A percentile compares a stretch with the other conserved stretches of the same genome.
phyloP scores from a whole-genome alignment of 805 yeast species.

The Dipodascopsis uninucleata region DNA sequence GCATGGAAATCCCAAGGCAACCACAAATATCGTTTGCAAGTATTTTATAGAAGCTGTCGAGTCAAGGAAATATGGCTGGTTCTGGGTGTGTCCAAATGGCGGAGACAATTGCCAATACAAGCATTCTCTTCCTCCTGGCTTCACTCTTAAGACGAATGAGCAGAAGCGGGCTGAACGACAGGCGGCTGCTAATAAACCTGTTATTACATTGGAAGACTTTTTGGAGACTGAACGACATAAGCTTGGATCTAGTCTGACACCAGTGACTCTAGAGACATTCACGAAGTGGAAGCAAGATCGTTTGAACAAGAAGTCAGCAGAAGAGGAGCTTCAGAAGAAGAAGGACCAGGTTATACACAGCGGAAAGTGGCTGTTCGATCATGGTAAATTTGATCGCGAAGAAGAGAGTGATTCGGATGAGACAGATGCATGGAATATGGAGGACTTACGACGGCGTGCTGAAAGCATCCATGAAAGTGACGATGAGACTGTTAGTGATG shows the following conservation, averaged over 20 bases:
- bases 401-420: conserved; percentile 30
- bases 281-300: conserved; percentile 78
- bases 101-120: conserved; percentile 90
- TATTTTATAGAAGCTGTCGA: conserved; percentile 94
- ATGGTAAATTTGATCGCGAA: conserved; percentile 38
- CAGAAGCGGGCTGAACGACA: conserved; percentile 84
- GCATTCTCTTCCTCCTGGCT: conserved; percentile 96
- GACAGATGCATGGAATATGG: conserved; percentile 37
- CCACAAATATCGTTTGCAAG: conserved; percentile 94
- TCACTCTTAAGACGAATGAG: conserved; percentile 93
- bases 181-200: conserved; percentile 79
- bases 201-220: conserved; percentile 92
- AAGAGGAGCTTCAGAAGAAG: conserved; percentile 45
- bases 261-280: conserved; percentile 79
- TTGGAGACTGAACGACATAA: conserved; percentile 88
- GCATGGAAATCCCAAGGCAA: conserved; percentile 90
- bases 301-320: conserved; percentile 49
- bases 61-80: conserved; percentile 97
- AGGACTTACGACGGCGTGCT: conserved; percentile 37
- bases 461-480: conserved; percentile 27
- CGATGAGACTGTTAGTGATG: conserved; percentile 3
- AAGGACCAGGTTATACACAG: conserved; percentile 32
- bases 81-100: conserved; percentile 95
- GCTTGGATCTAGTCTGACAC: conserved; percentile 71
- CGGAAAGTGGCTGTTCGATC: conserved; percentile 36